Conservation (phyloP, 2,329 filamentous ascomycete species). For the Tolypocladium cylindrosporum region DNA sequence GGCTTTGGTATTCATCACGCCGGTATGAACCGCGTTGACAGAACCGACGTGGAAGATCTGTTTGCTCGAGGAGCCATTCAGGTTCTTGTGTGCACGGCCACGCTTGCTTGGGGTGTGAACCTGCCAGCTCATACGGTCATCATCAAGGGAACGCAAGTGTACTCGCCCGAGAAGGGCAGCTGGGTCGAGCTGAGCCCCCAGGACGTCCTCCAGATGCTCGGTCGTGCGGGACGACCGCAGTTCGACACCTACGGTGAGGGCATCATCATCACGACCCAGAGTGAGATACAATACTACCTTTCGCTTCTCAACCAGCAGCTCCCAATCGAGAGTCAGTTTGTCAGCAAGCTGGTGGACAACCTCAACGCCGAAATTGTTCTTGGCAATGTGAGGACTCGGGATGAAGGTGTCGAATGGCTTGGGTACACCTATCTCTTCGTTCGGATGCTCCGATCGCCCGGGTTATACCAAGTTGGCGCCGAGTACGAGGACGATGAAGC, state of each 20-base stretch:
- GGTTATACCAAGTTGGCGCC: conserved; percentile 87
- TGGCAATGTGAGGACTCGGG: conserved; percentile 80
- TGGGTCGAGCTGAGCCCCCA: conserved; percentile 98
- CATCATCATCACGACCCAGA: conserved; percentile 95
- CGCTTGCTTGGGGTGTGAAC: conserved; percentile 98
- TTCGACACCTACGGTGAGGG: conserved; percentile 97
- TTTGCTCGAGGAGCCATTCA: conserved; percentile 88
- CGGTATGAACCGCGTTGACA: conserved; percentile 91
- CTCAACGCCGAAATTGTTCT: conserved; percentile 94
- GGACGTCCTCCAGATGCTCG: conserved; percentile 97
- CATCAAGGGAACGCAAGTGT: conserved; percentile 97
- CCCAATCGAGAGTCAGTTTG: conserved; percentile 93
- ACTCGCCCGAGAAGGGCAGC: conserved; percentile 95
- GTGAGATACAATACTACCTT: conserved; percentile 93
- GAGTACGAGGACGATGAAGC: conserved; percentile 91
- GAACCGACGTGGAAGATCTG: conserved; percentile 88
- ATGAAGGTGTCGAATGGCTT: conserved; percentile 98
- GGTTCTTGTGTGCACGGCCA: conserved; percentile 93
- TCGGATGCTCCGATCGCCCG: conserved; percentile 91
- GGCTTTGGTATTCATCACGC: conserved; percentile 98
- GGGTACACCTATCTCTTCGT: conserved; percentile 98
- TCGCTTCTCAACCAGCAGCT: conserved; percentile 94
- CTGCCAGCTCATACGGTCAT: conserved; percentile 95
- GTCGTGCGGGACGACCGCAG: conserved; percentile 89
- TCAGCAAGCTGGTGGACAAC: conserved; percentile 88